These are phyloP conservation scores for Ilyonectria robusta DNA, from an alignment of 2,329 filamentous ascomycete species.

Conservation along the genomic window DNA sequence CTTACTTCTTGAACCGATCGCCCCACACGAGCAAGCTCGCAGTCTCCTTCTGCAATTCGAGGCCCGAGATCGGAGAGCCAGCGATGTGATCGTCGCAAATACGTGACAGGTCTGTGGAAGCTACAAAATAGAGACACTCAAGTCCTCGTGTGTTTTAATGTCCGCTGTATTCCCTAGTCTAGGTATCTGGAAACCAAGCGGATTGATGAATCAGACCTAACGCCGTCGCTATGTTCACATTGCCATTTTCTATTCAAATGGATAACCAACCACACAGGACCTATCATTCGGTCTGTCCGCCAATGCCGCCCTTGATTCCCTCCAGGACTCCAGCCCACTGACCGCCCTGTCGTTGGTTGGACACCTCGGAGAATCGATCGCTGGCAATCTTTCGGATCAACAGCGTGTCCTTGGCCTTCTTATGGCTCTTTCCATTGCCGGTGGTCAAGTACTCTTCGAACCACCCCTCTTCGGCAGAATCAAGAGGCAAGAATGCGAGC, in stretches of 20 bases:
- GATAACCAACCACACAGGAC: background rate
- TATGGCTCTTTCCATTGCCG: slow-evolving; percentile 75
- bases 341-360: slow-evolving; percentile 59
- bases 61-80: background rate
- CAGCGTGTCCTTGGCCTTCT: slow-evolving; percentile 79
- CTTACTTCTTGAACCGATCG: background rate
- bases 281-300: slow-evolving; percentile 49
- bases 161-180: background rate
- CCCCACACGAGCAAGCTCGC: background rate
- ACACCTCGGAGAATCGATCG: slow-evolving; percentile 68
- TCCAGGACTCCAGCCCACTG: slow-evolving; percentile 66
- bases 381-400: slow-evolving; percentile 81
- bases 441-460: slow-evolving; percentile 77
- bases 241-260: background rate
- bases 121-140: background rate
- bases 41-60: background rate
- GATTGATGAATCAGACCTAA: slow-evolving; percentile 28
- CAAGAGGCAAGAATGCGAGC: slow-evolving; percentile 81
- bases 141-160: background rate
- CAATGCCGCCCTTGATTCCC: slow-evolving; percentile 64
- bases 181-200: background rate
- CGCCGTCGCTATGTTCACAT: slow-evolving; percentile 47
- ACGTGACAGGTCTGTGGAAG: background rate
- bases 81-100: background rate
- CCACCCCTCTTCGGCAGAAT: slow-evolving; percentile 79